Evolutionary conservation across 2,329 filamentous ascomycete species (phyloP).

Genomic region (Clonostachys sp.): DNA sequence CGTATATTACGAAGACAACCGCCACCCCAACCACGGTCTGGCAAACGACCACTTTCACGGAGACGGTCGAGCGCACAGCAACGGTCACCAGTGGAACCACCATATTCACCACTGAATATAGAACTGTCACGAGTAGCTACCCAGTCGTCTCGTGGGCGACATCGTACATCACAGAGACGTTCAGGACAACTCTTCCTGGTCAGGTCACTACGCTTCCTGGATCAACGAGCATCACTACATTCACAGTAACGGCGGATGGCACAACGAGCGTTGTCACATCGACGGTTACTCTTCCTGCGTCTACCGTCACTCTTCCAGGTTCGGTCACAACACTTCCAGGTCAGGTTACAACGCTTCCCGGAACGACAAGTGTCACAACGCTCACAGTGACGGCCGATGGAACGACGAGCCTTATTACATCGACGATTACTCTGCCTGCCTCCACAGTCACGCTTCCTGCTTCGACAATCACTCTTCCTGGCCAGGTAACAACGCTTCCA

Average conservation of each 20-base stretch:
- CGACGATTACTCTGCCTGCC: slow-evolving; percentile 12
- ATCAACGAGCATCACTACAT: too few relatives aligned
- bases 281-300: slow-evolving; percentile 16
- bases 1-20: background rate
- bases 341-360: too few relatives aligned
- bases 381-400: background rate
- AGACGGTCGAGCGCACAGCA: background rate
- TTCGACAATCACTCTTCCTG: slow-evolving; percentile 16
- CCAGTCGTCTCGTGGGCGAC: slow-evolving; percentile 8
- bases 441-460: slow-evolving; percentile 7
- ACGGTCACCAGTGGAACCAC: slow-evolving; percentile 1
- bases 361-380: background rate
- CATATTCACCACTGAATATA: slow-evolving; percentile 3
- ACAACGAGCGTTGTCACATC: too few relatives aligned
- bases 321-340: too few relatives aligned
- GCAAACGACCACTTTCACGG: slow-evolving; percentile 1
- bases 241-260: too few relatives aligned
- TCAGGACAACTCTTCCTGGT: too few relatives aligned
- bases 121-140: slow-evolving; percentile 9
- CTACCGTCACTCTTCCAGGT: slow-evolving; percentile 11
- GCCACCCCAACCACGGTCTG: slow-evolving; percentile 1
- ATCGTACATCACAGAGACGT: background rate
- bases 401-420: background rate
- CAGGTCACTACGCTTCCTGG: too few relatives aligned
- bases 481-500: slow-evolving; percentile 12